Evolutionary conservation across 495 filamentous ascomycete genomes (phyloP).

Genomic region (Aspergillus bridgeri): DNA sequence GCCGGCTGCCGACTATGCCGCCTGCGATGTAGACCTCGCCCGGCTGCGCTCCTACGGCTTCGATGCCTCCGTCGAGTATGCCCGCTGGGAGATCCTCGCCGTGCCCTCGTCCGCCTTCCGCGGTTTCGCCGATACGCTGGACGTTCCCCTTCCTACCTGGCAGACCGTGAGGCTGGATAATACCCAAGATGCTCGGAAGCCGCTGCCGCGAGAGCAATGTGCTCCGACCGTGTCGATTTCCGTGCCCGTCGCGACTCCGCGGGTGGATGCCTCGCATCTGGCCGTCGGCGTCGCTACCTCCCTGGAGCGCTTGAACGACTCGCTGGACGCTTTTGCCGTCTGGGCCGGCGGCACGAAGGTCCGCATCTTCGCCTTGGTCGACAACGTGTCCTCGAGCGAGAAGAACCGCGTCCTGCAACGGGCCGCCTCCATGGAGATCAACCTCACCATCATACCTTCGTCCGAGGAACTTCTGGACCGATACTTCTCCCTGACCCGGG

Average conservation of each 20-base stretch:
- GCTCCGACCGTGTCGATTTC: conserved; percentile 15
- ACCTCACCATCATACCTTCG: conserved; percentile 48
- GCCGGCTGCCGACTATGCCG: neutral
- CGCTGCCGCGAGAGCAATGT: conserved; percentile 10
- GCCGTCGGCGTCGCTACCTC: conserved; percentile 61
- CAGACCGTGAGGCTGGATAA: conserved; percentile 11
- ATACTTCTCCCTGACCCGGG: conserved; percentile 55
- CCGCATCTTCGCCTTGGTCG: conserved; percentile 51
- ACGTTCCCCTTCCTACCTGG: conserved; percentile 9
- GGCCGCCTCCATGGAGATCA: conserved; percentile 37
- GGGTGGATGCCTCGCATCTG: conserved; percentile 48
- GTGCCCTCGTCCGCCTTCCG: conserved; percentile 17
- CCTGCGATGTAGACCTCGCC: neutral
- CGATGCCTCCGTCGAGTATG: conserved; percentile 7
- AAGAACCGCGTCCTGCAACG: conserved; percentile 29
- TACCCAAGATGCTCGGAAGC: conserved; percentile 2
- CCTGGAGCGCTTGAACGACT: conserved; percentile 51
- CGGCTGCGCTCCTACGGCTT: neutral
- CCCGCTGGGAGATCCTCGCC: conserved; percentile 19
- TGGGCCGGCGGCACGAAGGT: conserved; percentile 57
- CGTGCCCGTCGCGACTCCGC: conserved; percentile 8
- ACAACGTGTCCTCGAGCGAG: conserved; percentile 11
- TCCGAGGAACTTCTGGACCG: conserved; percentile 46
- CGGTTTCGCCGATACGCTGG: conserved; percentile 11
- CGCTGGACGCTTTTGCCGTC: conserved; percentile 53